Percentiles rank a stretch among this genome's conserved stretches.
These are phyloP conservation scores for Picea glauca DNA, from an alignment of 75 land plant genomes.

Conservation along the genomic window DNA sequence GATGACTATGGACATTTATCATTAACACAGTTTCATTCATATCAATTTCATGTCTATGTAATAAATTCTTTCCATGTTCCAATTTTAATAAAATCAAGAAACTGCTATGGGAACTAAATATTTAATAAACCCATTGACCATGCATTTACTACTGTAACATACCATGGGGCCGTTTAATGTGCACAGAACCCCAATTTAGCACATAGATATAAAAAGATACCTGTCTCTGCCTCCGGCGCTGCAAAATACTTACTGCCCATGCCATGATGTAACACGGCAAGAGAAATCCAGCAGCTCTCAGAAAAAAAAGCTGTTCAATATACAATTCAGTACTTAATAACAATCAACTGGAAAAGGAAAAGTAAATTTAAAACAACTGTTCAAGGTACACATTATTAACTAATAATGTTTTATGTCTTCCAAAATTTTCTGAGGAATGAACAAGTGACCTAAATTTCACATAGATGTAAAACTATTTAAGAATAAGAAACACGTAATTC, in stretches of 20 bases:
- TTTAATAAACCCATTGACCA: background rate
- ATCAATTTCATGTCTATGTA: background rate
- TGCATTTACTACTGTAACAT: background rate
- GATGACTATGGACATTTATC: background rate
- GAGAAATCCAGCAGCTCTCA: constrained; percentile 77
- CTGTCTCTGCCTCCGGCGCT: constrained; percentile 70
- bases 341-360: background rate
- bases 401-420: too few relatives aligned
- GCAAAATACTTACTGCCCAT: constrained; percentile 66
- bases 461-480: background rate
- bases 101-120: background rate
- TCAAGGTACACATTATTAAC: background rate
- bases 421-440: background rate
- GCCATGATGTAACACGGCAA: constrained; percentile 87
- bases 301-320: constrained; percentile 53
- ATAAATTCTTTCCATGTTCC: background rate
- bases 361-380: background rate
- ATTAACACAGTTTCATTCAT: background rate
- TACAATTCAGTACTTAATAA: background rate
- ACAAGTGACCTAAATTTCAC: background rate
- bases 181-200: background rate
- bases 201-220: constrained; percentile 14
- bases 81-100: background rate
- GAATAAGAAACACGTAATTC: background rate
- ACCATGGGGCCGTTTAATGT: background rate